Evolutionary conservation across 129 eudicot species (phyloP), one percentile per base, ranked within the genome.

Genomic region (Erigeron canadensis): DNA sequence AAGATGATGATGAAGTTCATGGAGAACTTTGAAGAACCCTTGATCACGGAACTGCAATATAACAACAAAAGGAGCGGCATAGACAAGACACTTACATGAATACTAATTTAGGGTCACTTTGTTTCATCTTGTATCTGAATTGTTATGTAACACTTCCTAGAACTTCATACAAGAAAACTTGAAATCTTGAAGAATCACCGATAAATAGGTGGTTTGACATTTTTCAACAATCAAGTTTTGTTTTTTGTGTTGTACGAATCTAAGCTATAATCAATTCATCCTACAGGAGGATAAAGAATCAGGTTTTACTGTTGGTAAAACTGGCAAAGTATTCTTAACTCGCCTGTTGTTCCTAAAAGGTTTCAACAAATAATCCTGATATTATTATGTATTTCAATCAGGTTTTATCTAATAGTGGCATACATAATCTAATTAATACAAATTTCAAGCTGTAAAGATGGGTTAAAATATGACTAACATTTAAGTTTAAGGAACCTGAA

Each of bases 1-100:
- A 77, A 22, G 77, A 81, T 9, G 77, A 81, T 9, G 85, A 79
- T 42, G 82, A 76, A 28, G 58, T 37, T 54, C 63, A 70, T 13
- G 73, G 57, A 10, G 94, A 84, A 63, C 89, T 87, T 70, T 87
- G 77, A 75, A 43, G 18, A 53, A 69, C 66, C 75, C 12, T 21
- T 15, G 45, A 62, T 74, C 17, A 55, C 53, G 42, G 43, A 77
- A 67, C 53, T 47, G 41, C 63, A 60, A 60, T 44, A 22, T 15
- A 8, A 46, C n/a, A 8, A 55, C 23, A 34, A 19, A 59, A 44
- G 10, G 67, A 10, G 7, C 19, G 38, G 62, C 59, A 75, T 40
- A 64, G 65, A 58, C 79, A n/a, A 44, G 38, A 54, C 63, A 17
- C 72, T 45, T 4, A 47, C 38, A 63, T 21, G 22, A 18, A 73